phyloP scores from a whole-genome alignment of 2,329 filamentous ascomycete species.

The Malbranchea zuffiana region DNA sequence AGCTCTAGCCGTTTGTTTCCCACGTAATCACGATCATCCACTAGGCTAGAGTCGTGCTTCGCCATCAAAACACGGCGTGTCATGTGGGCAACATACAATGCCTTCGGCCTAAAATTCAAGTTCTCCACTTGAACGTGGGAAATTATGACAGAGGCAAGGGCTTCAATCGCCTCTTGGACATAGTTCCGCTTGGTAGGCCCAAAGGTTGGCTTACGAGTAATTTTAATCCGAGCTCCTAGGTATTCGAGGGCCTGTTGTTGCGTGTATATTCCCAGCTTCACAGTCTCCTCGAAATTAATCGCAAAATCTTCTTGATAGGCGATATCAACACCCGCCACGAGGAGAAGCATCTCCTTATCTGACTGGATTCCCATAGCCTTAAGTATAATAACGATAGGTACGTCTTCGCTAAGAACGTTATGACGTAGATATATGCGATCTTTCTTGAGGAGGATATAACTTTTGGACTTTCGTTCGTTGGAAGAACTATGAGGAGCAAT shows the following conservation, averaged over 20 bases:
- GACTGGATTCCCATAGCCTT: constrained; percentile 90
- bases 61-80: constrained; percentile 92
- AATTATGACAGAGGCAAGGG: constrained; percentile 82
- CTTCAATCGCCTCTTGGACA: constrained; percentile 84
- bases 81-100: constrained; percentile 94
- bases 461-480: constrained; percentile 95
- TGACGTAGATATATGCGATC: constrained; percentile 81
- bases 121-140: constrained; percentile 87
- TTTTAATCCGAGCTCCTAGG: constrained; percentile 76
- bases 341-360: constrained; percentile 85
- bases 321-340: constrained; percentile 78
- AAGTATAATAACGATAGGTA: constrained; percentile 88
- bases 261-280: constrained; percentile 73
- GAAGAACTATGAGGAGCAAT: constrained; percentile 58
- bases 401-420: constrained; percentile 82
- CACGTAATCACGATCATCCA: constrained; percentile 95
- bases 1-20: constrained; percentile 94
- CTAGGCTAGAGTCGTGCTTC: constrained; percentile 73
- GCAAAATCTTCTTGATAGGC: constrained; percentile 90
- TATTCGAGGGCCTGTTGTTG: constrained; percentile 94
- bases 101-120: constrained; percentile 93
- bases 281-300: constrained; percentile 87
- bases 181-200: constrained; percentile 60
- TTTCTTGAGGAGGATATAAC: constrained; percentile 89
- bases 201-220: constrained; percentile 56